Evolutionary conservation across 208 protist genomes (phyloP), one percentile per base, ranked within the genome.

Genomic region (Leishmania tarentolae): DNA sequence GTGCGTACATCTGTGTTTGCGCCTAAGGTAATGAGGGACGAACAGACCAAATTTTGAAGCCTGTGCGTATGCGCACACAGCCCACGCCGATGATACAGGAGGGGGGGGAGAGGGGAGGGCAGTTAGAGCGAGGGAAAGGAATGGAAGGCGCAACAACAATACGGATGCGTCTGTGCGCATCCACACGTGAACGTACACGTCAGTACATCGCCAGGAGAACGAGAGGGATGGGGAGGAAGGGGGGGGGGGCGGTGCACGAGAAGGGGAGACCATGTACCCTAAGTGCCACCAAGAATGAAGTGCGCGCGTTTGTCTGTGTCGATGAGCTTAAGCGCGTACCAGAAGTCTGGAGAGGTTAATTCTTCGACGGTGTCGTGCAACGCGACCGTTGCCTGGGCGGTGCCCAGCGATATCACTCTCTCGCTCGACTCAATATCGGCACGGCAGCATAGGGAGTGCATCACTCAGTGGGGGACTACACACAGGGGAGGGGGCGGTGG

Each of bases 1-100:
- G 90, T 24, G 93, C 93, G 79, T 97, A 97, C 93, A 97, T 97
- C 53, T 68, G 31, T 31, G 52, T 28, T 9, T 44, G 74, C 9
- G 74, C 24, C 40, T 50, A 28, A 24, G 37, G 3, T 52, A 47
- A 13, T 6, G 61, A 8, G 61, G 31, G 13, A 15, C 31, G 31
- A 68, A 40, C 31, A 40, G 13, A 13, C 61, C 61, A 11, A n/a
- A 17, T n/a, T 17, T 42, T n/a, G 15, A 19, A 31, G 31, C 11
- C 28, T 56, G 17, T 75, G 70, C 9, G 70, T 42, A 28, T 17
- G 42, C 19, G 72, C 37, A 47, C 37, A n/a, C 35, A 46, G 40
- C 31, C 65, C 17, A n/a, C 47, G 47, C 40, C 35, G 6, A 35
- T 47, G 40, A 71, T 4, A 57, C 11, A 17, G 71, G 71, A 24